A percentile compares a stretch with the other conserved stretches of the same genome.
Conservation (phyloP, 1,139 yeast genomes). For the Yamadazyma atmosphaerica region DNA sequence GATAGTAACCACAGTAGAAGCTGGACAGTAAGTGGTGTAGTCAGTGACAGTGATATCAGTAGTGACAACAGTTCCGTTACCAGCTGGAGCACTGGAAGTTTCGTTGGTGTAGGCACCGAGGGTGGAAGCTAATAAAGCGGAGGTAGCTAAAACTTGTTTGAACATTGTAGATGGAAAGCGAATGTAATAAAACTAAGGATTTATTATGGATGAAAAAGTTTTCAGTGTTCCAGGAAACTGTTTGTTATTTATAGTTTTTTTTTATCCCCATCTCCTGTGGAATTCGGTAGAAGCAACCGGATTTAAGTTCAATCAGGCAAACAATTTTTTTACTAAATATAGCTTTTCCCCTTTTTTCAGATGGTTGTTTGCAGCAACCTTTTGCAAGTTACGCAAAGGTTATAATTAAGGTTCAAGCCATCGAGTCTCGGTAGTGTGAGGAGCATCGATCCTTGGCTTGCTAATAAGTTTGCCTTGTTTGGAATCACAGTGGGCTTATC, state of each 20-base stretch:
- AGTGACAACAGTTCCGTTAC: conserved; percentile 22
- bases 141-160: conserved; percentile 38
- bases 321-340: background rate
- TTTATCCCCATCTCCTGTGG: background rate
- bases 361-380: background rate
- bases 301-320: background rate
- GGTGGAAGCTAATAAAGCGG: conserved; percentile 37
- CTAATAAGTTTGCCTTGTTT: background rate
- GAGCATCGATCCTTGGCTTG: background rate
- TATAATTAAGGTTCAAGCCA: background rate
- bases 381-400: background rate
- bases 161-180: conserved; percentile 35
- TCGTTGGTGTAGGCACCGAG: conserved; percentile 41
- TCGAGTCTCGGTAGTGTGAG: background rate
- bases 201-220: background rate
- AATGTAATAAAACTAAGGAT: conserved; percentile 8
- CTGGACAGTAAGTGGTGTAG: conserved; percentile 49
- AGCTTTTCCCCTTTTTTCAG: background rate
- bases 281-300: background rate
- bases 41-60: conserved; percentile 44
- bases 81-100: conserved; percentile 4
- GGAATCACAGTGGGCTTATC: background rate
- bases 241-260: conserved; percentile 9
- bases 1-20: conserved; percentile 43
- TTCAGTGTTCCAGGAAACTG: background rate